A percentile compares a stretch with the other conserved stretches of the same genome.
These are phyloP conservation scores for Stemphylium lycopersici DNA, from an alignment of 2,329 filamentous ascomycete species.

Conservation along the genomic window DNA sequence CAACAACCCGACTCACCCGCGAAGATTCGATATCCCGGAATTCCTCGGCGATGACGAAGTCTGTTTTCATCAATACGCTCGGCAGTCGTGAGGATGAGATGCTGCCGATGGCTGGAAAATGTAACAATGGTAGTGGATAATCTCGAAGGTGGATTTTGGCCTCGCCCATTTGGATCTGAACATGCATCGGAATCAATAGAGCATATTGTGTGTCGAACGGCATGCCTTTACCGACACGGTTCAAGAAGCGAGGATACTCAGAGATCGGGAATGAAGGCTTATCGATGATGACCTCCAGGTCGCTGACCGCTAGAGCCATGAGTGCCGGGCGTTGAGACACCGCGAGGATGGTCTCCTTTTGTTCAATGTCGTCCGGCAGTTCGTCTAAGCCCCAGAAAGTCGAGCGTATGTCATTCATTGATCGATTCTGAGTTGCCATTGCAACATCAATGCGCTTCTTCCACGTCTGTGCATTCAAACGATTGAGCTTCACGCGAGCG, in stretches of 20 bases:
- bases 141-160: slow-evolving; percentile 85
- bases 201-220: slow-evolving; percentile 89
- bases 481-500: slow-evolving; percentile 75
- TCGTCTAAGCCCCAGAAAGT: slow-evolving; percentile 84
- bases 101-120: slow-evolving; percentile 81
- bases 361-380: slow-evolving; percentile 78
- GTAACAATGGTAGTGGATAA: slow-evolving; percentile 89
- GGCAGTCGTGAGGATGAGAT: slow-evolving; percentile 80
- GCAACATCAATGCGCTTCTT: slow-evolving; percentile 85
- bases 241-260: slow-evolving; percentile 81
- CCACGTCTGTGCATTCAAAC: slow-evolving; percentile 89
- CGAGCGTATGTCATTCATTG: slow-evolving; percentile 78
- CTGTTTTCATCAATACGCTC: slow-evolving; percentile 82
- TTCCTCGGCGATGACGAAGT: slow-evolving; percentile 97
- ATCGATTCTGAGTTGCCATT: slow-evolving; percentile 70
- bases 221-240: slow-evolving; percentile 95
- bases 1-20: slow-evolving; percentile 78
- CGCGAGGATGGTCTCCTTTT: slow-evolving; percentile 82
- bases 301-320: slow-evolving; percentile 79
- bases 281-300: slow-evolving; percentile 84
- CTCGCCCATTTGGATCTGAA: slow-evolving; percentile 90
- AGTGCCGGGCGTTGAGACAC: slow-evolving; percentile 85
- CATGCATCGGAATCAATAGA: slow-evolving; percentile 85
- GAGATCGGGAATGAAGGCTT: slow-evolving; percentile 89
- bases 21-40: slow-evolving; percentile 81